These are phyloP conservation scores for Gyromitra esculenta DNA, from an alignment of 2,329 filamentous ascomycete genomes.

Conservation along the genomic window DNA sequence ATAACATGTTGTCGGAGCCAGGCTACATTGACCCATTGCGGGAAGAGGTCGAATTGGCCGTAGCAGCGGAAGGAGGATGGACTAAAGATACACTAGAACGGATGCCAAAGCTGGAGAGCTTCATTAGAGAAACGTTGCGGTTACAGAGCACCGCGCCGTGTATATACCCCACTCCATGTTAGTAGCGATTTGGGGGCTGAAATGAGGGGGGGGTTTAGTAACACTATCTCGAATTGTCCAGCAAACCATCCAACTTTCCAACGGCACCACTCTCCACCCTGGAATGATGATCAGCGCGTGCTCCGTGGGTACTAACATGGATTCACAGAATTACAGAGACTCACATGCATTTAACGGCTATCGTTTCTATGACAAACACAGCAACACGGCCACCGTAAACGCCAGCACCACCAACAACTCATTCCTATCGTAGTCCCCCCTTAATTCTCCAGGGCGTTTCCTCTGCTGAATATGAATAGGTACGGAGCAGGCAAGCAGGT, in stretches of 20 bases:
- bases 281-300: conserved; percentile 8
- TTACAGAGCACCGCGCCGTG: conserved; percentile 55
- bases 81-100: conserved; percentile 61
- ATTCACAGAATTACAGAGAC: conserved; percentile 11
- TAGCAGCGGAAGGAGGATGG: conserved; percentile 59
- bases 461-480: background rate
- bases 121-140: conserved; percentile 63
- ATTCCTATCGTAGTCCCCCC: conserved; percentile 3
- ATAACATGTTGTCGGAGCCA: background rate
- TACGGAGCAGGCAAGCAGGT: conserved; percentile 65
- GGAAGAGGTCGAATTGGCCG: conserved; percentile 33
- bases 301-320: background rate
- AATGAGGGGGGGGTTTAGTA: background rate
- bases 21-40: conserved; percentile 39
- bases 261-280: conserved; percentile 19
- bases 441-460: background rate
- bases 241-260: conserved; percentile 29
- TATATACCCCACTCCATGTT: background rate
- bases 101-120: conserved; percentile 65
- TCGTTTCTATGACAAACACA: conserved; percentile 1
- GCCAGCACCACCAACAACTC: background rate
- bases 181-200: too few species aligned
- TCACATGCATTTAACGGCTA: conserved; percentile 27
- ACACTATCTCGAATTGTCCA: conserved; percentile 5
- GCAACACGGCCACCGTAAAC: background rate